Base-by-base conservation (phyloP, 495 filamentous ascomycete species). In the Cercophora newfieldiana region DNA sequence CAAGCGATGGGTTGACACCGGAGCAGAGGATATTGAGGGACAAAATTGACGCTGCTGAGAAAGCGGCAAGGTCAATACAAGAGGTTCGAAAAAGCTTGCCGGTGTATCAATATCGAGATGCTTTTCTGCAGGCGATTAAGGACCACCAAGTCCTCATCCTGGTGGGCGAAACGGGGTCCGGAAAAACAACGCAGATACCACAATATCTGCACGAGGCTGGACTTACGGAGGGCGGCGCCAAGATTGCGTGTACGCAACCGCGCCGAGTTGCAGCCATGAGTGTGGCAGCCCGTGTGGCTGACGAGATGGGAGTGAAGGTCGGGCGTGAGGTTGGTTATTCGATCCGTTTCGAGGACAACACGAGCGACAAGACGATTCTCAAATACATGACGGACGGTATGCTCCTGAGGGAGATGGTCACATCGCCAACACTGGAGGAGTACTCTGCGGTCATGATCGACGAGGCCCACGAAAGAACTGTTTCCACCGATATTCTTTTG, bases 341-440 rank as follows among this genome's bases (percentile, higher is more conserved):
- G 1, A 97, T 99, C 69, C 90, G 95, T 61, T 99, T 98, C 72
- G 95, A 99, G 71, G 93, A 99, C 75, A 87, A 88, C 51, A 97
- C 95, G 0, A 92, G 87, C 71, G 93, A 97, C 67, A 96, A 97
- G 79, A 98, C 95, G 0, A 83, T 94, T 48, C 77, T 99, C 26
- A 97, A 97, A 76, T 99, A 97, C 74, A 96, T 97, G 93, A 99
- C 95, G 2, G 95, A 99, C 74, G 95, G 95, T 66, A 97, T 98
- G 93, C 82, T 98, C 50, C 81, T 98, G 21, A 85, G 94, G 72
- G 94, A 97, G 72, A 89, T 97, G 67, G 85, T 97, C 69, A 93
- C 92, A 0, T 93, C 97, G 74, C 94, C 96, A 0, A 90, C 92
- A 62, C 78, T 98, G 12, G 83, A 88, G 12, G 87, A 85, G n/a